phyloP scores from a whole-genome alignment of 2,329 filamentous ascomycete genomes.

The Talaromyces sp. region DNA sequence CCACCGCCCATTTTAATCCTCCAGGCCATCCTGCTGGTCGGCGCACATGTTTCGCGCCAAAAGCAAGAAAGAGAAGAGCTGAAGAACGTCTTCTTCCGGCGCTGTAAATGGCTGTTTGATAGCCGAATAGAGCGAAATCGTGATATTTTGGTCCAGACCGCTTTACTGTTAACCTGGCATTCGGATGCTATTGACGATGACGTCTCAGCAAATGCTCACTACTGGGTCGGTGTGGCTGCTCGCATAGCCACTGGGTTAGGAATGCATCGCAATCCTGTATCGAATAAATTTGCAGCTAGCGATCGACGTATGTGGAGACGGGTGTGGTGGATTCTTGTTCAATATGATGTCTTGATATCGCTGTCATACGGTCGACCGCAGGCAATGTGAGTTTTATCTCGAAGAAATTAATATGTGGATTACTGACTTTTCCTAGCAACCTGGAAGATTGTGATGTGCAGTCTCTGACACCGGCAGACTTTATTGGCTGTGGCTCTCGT shows the following conservation, averaged over 20 bases:
- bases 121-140: conserved; percentile 51
- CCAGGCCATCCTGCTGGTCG: conserved; percentile 49
- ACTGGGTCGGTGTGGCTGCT: conserved; percentile 51
- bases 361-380: conserved; percentile 49
- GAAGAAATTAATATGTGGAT: conserved; percentile 1
- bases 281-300: conserved; percentile 36
- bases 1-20: conserved; percentile 47
- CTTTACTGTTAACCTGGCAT: conserved; percentile 54
- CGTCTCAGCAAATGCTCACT: conserved; percentile 50
- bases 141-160: conserved; percentile 51
- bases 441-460: conserved; percentile 50
- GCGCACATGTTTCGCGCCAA: conserved; percentile 45
- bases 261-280: conserved; percentile 47
- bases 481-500: conserved; percentile 42
- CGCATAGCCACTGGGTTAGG: conserved; percentile 51
- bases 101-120: conserved; percentile 52
- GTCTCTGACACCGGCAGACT: conserved; percentile 41
- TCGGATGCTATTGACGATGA: conserved; percentile 51
- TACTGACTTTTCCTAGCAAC: conserved; percentile 25
- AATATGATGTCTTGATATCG: conserved; percentile 42
- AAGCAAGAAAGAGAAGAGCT: conserved; percentile 40
- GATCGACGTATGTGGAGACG: conserved; percentile 42
- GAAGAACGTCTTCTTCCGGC: conserved; percentile 48
- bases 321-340: conserved; percentile 41
- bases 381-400: conserved; percentile 36